These are phyloP conservation scores for Euphrasia arctica DNA, from an alignment of 305 asterid species.

Conservation along the genomic window DNA sequence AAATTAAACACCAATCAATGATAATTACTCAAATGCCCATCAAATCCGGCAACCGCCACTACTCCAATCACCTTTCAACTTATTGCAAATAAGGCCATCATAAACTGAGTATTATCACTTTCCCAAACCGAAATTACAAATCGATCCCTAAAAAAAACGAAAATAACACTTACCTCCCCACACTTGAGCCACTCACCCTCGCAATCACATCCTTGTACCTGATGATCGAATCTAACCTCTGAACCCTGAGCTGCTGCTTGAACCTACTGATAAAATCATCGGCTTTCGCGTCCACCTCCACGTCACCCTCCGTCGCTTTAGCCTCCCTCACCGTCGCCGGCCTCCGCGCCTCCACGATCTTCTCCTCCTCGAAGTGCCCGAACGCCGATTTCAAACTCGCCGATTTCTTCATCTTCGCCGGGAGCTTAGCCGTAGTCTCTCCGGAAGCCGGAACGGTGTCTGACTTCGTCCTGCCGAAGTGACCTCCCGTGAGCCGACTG, in stretches of 20 bases:
- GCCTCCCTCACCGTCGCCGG: constrained; percentile 70
- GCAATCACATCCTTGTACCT: constrained; percentile 68
- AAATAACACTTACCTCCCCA: constrained; percentile 22
- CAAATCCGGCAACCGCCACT: too few relatives aligned
- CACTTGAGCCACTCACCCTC: constrained; percentile 36
- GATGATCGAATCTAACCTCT: constrained; percentile 71
- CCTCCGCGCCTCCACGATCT: constrained; percentile 55
- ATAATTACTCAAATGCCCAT: too few relatives aligned
- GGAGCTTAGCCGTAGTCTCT: constrained; percentile 37
- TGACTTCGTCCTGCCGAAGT: constrained; percentile 46
- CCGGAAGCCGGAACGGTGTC: constrained; percentile 55
- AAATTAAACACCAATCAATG: too few relatives aligned
- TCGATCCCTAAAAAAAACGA: constrained; percentile 26
- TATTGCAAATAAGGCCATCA: too few relatives aligned
- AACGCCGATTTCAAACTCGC: constrained; percentile 59
- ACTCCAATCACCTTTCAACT: too few relatives aligned
- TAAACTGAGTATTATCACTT: not conserved
- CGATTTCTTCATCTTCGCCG: constrained; percentile 62
- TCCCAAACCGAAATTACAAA: constrained; percentile 34
- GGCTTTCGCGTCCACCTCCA: constrained; percentile 73
- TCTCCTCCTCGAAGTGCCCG: constrained; percentile 47
- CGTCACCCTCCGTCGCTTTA: constrained; percentile 41
- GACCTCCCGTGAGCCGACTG: constrained; percentile 34
- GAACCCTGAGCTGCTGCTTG: constrained; percentile 82
- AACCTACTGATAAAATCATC: constrained; percentile 81